Base-by-base conservation (phyloP, 441 rosid genomes). In the Gossypium gossypioides region DNA sequence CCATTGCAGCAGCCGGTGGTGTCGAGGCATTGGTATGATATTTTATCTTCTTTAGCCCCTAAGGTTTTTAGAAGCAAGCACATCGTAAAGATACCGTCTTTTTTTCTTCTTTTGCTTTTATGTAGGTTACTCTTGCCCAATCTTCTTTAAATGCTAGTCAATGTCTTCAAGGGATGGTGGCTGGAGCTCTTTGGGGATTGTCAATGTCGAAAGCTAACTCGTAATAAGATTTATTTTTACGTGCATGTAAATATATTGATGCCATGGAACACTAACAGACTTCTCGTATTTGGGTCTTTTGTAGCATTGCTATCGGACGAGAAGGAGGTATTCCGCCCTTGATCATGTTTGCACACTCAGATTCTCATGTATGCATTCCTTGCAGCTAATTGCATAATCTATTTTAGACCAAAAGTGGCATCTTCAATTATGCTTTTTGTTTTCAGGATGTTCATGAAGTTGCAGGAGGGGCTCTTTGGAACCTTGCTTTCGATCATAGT, bases 141-240 rank as follows among this genome's bases (percentile, higher is more conserved):
- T 85, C 97, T 29, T 92, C 96, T 75, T 81, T 93, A 61, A 86
- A 89, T 86, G 91, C 95, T 61, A 89, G 97, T 42, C 87, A 89
- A 29, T 97, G 97, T 83, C 99, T 95, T 79, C 99, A 95, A 83
- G 99, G 91, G 83, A 88, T 97, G 81, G 99, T 97, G 16, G 99
- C 97, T 58, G 99, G 99, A 75, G 99, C 97, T 73, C 94, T 95
- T 8, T 92, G 97, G 99, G 99, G 99, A 77, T 84, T 95, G 81
- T 95, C 97, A 0, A 97, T 95, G 19, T 95, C 97, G 34, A 97
- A 95, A 87, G 88, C 94, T 73, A 95, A 92, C 78, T 91, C 96
- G 97, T 94, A 79, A 25, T 76, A 66, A n/a, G 67, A 18, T 25
- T 32, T 68, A 68, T 48, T 13, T 34, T 24, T 62, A 21, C 2